Evolutionary conservation across 768 basidiomycete species (phyloP), one percentile per base, ranked within the genome.

Genomic region (Macrolepiota fuliginosa): DNA sequence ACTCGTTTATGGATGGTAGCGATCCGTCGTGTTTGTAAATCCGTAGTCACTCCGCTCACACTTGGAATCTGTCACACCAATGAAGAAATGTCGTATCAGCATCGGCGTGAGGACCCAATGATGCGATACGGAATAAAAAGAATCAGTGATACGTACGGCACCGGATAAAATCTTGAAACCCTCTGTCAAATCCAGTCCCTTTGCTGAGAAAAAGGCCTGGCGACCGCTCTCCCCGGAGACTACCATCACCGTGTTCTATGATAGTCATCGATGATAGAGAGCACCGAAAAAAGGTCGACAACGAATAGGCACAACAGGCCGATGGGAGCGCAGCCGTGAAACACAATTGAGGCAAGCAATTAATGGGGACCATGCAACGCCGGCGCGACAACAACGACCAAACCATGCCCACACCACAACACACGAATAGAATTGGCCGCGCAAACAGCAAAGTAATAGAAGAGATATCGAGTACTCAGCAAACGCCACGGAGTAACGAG

Each of bases 91-190:
- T 56, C 62, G 36, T 52, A 58, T 56, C 42, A 53, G 59, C 32
- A 9, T 45, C 40, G 42, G 19, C 42, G 19, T n/a, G 42, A 45
- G 6, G 7, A n/a, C 15, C 17, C 4, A 19, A 19, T n/a, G 42
- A 6, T 45, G 42, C 42, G 42, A 0, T 3, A 45, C 42, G 15
- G 51, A 15, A 45, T 19, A 45, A 9, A 19, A 27, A 25, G 32
- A 62, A 65, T 29, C 49, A 61, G 51, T 64, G 56, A 60, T 29
- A 83, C 88, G 65, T 71, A 91, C 90, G 58, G 88, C 89, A 54
- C 90, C 90, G 54, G 88, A 89, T 63, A 92, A 80, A 68, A 90
- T 83, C 68, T 86, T 89, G 79, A 90, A 92, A 4, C 89, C 90
- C 76, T 90, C 89, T 45, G 85, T 87, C 54, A 92, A 81, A 72